Evolutionary conservation across 2,329 filamentous ascomycete genomes (phyloP), one percentile per base, ranked within the genome.

Genomic region (Diaporthe batatas): DNA sequence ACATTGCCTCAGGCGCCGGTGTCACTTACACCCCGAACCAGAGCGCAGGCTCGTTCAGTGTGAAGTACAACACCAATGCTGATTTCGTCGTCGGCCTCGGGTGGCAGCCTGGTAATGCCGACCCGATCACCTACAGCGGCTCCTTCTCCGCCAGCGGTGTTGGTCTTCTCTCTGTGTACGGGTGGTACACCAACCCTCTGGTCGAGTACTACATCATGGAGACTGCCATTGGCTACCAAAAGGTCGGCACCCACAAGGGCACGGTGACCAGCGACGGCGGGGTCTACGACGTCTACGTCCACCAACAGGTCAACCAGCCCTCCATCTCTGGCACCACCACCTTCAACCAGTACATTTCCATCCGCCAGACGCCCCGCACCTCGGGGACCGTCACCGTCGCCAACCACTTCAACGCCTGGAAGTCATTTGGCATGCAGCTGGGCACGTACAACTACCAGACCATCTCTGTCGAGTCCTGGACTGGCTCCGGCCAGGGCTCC

Each of bases 61-160:
- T 84, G 2, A 78, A 75, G 53, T 87, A 85, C 85, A 79, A 75
- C 69, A 82, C 83, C 78, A 79, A 78, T 36, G 85, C 84, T 68
- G 88, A 89, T 82, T 87, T 89, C 70, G 87, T 89, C 59, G 87
- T 82, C 75, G 89, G 88, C 73, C 90, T 90, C 80, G 89, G 89
- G 57, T 90, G 88, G 88, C 85, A 84, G 72, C 84, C 87, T 49
- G 88, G 88, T 72, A 76, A 75, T 70, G 75, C 77, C 21, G 72
- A 72, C 54, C 73, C 65, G 14, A 74, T 79, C 47, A 71, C 71
- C 34, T 79, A 79, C 74, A 77, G 75, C 72, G 78, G 78, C 54
- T 78, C 80, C 58, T 80, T 77, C 75, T 76, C 77, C 71, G 76
- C 75, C 68, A 78, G 76, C 75, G 79, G 75, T n/a, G 77, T 77